Evolutionary conservation across 2,329 filamentous ascomycete species (phyloP), one percentile per base, ranked within the genome.

Genomic region (Claviceps sp.): DNA sequence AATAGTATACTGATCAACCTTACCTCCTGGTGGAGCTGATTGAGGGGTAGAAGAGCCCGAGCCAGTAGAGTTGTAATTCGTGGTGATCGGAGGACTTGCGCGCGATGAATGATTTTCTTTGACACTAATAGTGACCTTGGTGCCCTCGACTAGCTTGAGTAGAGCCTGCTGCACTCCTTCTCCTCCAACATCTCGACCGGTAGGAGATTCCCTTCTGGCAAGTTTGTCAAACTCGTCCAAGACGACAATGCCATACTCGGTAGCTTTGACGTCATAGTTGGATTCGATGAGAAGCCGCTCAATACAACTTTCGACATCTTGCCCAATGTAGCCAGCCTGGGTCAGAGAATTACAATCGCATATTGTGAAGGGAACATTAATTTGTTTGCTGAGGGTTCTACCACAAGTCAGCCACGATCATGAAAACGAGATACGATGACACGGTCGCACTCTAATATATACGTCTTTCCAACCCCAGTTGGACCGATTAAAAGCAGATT

Each of bases 171-270:
- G 93, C 0, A 97, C 93, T 50, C 93, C 93, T 71, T 97, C 93
- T 22, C 93, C 93, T 18, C 90, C 87, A 2, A 98, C 93, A 62
- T 98, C 93, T 60, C 94, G 87, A 20, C 90, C 91, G 54, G 95
- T 89, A 55, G 81, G 82, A 16, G 90, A 85, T 64, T 93, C 91
- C 26, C 88, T 82, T 40, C 87, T 87, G 1, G 93, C 90, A 54
- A 97, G 90, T 70, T 98, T 98, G 72, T 98, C 93, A 52, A 98
- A 89, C 69, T 98, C 93, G 60, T 98, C 93, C 20, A 98, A 75
- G 52, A 95, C 93, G 47, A 98, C 89, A 52, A 98, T 97, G 5
- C 93, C 93, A 50, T 87, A 81, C 64, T 98, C 91, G 7, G 89
- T 85, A 51, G 85, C 82, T 54, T 82, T 81, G 30, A 93, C 80